Base-by-base conservation (phyloP, 768 basidiomycete genomes). In the Termitomyces sp. region DNA sequence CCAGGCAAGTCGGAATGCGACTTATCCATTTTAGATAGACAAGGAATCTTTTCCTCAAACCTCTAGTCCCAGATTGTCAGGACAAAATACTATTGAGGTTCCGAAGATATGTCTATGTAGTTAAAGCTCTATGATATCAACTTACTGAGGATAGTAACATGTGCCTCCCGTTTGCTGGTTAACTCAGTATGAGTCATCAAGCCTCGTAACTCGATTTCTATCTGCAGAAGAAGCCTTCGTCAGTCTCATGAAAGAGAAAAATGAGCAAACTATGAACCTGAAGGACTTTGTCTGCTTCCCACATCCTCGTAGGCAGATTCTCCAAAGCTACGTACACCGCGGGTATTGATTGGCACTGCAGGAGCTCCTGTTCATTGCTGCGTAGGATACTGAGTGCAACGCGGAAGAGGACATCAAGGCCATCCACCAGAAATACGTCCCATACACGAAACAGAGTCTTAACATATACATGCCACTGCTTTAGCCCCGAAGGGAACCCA, bases 361-460 rank as follows among this genome's bases (percentile, higher is more conserved):
- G 73, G 0, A 99, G 81, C 61, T 97, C 94, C 41, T 78, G 77
- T 68, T 96, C 92, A 69, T 91, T 91, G 56, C 77, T 80, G 56
- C 88, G 87, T 49, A 99, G 77, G 41, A 98, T 92, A 19, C 85
- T 88, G 41, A 98, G 76, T 0, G 94, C 93, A 45, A 95, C 71
- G n/a, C 95, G 86, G 72, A 94, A 94, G 17, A 96, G 78, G 5
- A 94, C 89, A 62, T 95, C 93, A 25, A 94, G 76, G 1, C 96
- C 96, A 65, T 97, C 94, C 2, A 95, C 85, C 55, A 98, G 83
- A 71, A 98, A 91, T 19, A 97, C 79, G 64, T 99, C 96, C 95
- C 97, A 98, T 6, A 98, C 86, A 49, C 96, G 79, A 72, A 98
- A 95, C 40, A 98, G 75, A 0, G 95, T 98, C 92, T n/a, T 94